Percentiles rank a stretch among this genome's conserved stretches.
Conservation (phyloP, 768 basidiomycete species). For the Serendipita indica region DNA sequence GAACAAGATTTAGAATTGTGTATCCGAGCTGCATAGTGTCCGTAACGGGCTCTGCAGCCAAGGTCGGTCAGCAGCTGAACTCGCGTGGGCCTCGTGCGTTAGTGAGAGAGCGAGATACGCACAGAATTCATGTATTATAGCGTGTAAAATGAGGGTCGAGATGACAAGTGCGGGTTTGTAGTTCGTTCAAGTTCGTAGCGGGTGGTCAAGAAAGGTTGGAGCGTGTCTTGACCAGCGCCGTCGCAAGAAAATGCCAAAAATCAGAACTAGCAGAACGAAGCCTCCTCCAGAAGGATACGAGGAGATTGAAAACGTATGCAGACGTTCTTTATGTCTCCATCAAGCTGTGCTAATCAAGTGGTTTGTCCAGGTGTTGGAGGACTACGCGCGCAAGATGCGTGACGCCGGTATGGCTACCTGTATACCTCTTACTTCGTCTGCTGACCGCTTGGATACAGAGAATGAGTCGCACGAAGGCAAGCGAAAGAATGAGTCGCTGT, state of each 20-base stretch:
- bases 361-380: conserved; percentile 70
- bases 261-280: conserved; percentile 84
- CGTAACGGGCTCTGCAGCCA: neutral
- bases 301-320: conserved; percentile 69
- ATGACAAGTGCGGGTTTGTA: conserved; percentile 9
- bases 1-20: conserved; percentile 47
- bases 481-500: conserved; percentile 78
- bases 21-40: conserved; percentile 49
- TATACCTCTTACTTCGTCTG: neutral
- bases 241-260: conserved; percentile 63
- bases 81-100: neutral
- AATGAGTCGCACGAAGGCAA: conserved; percentile 98
- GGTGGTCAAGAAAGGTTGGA: conserved; percentile 6
- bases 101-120: neutral
- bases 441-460: conserved; percentile 29
- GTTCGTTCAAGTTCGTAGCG: neutral
- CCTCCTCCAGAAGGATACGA: conserved; percentile 91
- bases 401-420: conserved; percentile 39
- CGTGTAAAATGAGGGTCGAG: conserved; percentile 12
- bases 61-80: neutral
- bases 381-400: conserved; percentile 98
- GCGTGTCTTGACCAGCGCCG: conserved; percentile 9
- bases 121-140: conserved; percentile 3
- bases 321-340: neutral
- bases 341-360: neutral